A percentile compares a stretch with the other conserved stretches of the same genome.
phyloP scores from a whole-genome alignment of 768 basidiomycete genomes.

The Amanita rubescens region DNA sequence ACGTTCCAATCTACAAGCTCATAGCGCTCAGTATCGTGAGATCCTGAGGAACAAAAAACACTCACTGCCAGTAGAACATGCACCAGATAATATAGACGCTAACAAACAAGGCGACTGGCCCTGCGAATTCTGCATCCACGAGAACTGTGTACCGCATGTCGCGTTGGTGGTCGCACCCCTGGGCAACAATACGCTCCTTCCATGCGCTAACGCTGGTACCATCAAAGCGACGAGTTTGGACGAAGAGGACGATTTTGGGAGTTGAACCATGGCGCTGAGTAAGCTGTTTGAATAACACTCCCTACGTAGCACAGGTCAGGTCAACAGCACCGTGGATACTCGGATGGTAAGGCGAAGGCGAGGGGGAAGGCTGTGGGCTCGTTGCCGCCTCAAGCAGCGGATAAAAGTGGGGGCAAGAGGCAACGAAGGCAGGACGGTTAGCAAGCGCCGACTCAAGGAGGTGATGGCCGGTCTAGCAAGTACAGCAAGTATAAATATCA shows the following conservation, averaged over 20 bases:
- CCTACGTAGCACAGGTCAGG: background rate
- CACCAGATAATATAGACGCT: background rate
- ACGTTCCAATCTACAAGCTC: constrained; percentile 2
- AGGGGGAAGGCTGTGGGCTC: background rate
- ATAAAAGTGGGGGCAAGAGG: background rate
- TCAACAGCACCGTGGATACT: background rate
- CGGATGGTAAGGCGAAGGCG: background rate
- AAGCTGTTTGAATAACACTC: too few species aligned
- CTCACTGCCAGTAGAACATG: constrained; percentile 1
- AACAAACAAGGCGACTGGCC: background rate
- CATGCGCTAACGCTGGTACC: background rate
- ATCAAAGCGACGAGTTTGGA: background rate
- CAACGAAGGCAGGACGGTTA: background rate
- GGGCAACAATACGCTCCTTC: background rate
- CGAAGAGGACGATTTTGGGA: background rate
- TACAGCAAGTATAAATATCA: background rate
- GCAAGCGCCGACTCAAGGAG: background rate
- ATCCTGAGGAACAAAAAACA: background rate
- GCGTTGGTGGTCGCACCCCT: background rate
- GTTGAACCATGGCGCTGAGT: background rate
- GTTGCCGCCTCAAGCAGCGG: background rate
- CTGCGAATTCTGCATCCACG: constrained; percentile 2
- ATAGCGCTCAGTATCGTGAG: too few species aligned
- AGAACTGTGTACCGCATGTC: background rate
- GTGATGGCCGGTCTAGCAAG: background rate